Conservation (phyloP, 2,329 filamentous ascomycete genomes). For the Trichophyton mentagrophytes region DNA sequence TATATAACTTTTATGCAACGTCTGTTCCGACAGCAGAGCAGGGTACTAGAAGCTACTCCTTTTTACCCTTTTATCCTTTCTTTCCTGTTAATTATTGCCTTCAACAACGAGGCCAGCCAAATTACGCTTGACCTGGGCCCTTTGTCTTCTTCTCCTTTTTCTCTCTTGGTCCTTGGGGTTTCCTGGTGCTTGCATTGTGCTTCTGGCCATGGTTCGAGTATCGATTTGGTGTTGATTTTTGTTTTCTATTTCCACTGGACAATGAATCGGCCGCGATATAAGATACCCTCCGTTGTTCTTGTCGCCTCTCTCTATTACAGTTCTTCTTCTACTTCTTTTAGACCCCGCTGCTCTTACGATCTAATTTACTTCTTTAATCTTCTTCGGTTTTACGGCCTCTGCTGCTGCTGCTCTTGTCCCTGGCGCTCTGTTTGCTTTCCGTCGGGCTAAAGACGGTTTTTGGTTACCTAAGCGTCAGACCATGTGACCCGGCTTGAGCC, state of each 20-base stretch:
- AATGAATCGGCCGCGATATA: background rate
- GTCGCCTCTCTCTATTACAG: background rate
- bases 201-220: background rate
- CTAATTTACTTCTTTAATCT: background rate
- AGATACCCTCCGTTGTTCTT: conserved; percentile 2
- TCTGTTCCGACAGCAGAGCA: background rate
- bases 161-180: background rate
- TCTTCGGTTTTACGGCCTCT: background rate
- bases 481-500: background rate
- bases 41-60: background rate
- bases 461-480: background rate
- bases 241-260: background rate
- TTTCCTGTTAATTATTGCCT: background rate
- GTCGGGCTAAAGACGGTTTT: background rate
- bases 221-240: background rate
- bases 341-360: background rate
- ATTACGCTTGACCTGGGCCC: background rate
- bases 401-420: background rate
- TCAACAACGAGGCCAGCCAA: background rate
- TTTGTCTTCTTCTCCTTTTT: background rate
- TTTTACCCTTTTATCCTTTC: background rate
- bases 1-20: background rate
- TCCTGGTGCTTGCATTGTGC: background rate
- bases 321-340: background rate
- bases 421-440: too few relatives aligned